Conservation (phyloP, 1,284 basidiomycete genomes). For the Veloporphyrellus conicus region DNA sequence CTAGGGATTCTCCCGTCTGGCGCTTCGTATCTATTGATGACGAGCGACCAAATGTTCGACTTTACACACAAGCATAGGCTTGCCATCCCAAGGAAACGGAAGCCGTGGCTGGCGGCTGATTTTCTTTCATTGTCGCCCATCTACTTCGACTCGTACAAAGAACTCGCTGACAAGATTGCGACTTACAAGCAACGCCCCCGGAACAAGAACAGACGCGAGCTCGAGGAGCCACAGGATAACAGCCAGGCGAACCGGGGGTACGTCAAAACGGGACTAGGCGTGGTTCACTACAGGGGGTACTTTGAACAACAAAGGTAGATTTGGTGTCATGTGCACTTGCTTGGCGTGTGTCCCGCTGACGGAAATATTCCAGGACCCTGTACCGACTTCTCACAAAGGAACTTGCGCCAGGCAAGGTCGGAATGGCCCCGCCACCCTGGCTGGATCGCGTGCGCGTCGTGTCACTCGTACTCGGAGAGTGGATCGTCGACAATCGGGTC, state of each 20-base stretch:
- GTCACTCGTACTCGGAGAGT: conserved; percentile 29
- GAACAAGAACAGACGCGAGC: conserved; percentile 26
- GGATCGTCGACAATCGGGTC: conserved; percentile 21
- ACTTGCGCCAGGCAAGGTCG: conserved; percentile 26
- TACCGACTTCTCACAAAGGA: conserved; percentile 23
- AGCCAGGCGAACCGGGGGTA: conserved; percentile 33
- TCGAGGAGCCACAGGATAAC: conserved; percentile 19
- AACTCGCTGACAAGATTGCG: conserved; percentile 21
- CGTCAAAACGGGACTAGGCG: conserved; percentile 8
- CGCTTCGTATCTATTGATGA: conserved; percentile 31
- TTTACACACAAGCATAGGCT: conserved; percentile 24
- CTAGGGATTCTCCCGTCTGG: conserved; percentile 30
- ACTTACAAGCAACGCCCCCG: conserved; percentile 30
- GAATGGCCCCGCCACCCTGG: conserved; percentile 25
- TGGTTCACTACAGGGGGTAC: conserved; percentile 22
- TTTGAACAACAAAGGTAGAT: conserved; percentile 33
- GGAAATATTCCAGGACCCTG: conserved; percentile 14
- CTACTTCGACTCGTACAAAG: conserved; percentile 18
- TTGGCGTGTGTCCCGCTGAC: not conserved
- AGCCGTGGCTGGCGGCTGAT: conserved; percentile 17
- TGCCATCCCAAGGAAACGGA: not conserved
- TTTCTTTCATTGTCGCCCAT: conserved; percentile 32
- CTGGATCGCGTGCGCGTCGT: conserved; percentile 25
- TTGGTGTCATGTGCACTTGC: too few relatives aligned
- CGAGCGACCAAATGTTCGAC: conserved; percentile 23